Evolutionary conservation across 1,139 yeast species (phyloP), one percentile per base, ranked within the genome.

Genomic region (Lodderomyces metapsilosis): DNA sequence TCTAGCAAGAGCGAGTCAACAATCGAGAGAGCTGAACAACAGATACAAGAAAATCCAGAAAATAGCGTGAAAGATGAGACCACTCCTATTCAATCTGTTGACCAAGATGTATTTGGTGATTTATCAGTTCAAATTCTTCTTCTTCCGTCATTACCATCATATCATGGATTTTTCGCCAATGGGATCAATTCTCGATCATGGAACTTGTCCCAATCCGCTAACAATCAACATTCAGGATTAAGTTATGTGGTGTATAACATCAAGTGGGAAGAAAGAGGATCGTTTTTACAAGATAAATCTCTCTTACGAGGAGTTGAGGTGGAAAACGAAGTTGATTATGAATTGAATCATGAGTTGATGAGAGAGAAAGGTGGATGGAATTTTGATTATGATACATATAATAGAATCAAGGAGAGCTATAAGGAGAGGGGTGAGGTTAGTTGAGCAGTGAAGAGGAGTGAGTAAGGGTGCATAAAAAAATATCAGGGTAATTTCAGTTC

Each of bases 161-260:
- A 91, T 55, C 61, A 64, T 18, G 92, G 96, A 1, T 68, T 73
- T 33, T 82, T 62, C 56, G 73, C 85, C 32, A 71, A 85, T 58
- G 91, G 87, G 2, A 63, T 89, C 46, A 78, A 81, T 53, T 81
- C 96, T 1, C 71, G 97, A 42, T 63, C 78, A 1, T 91, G 97
- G 97, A 37, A 37, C 18, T 17, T 37, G 8, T 15, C 23, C 4
- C 27, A 30, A 16, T 12, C 35, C 9, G 13, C 17, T 5, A 57
- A 58, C 3, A 57, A 58, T 8, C 63, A 62, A 11, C 96, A 88
- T 57, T 84, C 80, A 50, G 96, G 96, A 4, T 73, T 80, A 36
- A 82, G 91, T 20, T 66, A 72, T 44, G 78, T 80, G 9, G 65
- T 88, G 8, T 76, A 72, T 48, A 75, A 72, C 37, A 80, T 83